Base-by-base conservation (phyloP, 352 stramenopile genomes). In the Phytophthora fragariaefolia region DNA sequence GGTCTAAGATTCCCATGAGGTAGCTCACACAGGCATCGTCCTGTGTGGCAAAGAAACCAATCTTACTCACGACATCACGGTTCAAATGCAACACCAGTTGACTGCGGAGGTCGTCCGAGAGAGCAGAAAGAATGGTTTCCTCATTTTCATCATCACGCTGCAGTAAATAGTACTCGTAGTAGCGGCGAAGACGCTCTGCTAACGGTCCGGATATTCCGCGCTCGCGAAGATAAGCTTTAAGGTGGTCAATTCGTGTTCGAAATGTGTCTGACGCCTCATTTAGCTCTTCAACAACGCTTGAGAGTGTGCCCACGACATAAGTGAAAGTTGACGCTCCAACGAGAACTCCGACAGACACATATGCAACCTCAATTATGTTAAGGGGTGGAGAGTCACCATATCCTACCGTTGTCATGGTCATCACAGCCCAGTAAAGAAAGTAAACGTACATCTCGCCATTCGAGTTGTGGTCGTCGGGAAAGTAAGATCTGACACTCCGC, bases 21-120 rank as follows among this genome's bases (percentile, higher is more conserved):
- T 94, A 94, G 52, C 84, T 93, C 62, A 94, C 82, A 43, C 86
- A 94, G 23, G 77, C 77, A 45, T 93, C 86, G 55, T 93, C 84
- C 32, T 93, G 86, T 10, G 82, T 85, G 10, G 84, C 83, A 42
- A 95, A 94, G 66, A 93, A 92, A 32, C 67, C 59, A 54, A 95
- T 95, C 60, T 93, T 92, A 63, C 82, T 91, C 54, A 92, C 84
- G 17, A 95, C 79, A 55, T 95, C 86, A 6, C 86, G 84, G 52
- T 95, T 92, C 49, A 95, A 59, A 47, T 95, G 82, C 20, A 95
- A 51, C 20, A 95, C 80, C 3, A 93, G 63, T 52, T 93, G 86
- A 47, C 79, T 89, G 10, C 86, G 79, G 17, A 95, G 54, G 27
- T 93, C 88, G 56, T 93, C 83, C 1, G 86, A 95, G 2, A 95